Base-by-base conservation (phyloP, 768 basidiomycete genomes). In the Mycena floridula region DNA sequence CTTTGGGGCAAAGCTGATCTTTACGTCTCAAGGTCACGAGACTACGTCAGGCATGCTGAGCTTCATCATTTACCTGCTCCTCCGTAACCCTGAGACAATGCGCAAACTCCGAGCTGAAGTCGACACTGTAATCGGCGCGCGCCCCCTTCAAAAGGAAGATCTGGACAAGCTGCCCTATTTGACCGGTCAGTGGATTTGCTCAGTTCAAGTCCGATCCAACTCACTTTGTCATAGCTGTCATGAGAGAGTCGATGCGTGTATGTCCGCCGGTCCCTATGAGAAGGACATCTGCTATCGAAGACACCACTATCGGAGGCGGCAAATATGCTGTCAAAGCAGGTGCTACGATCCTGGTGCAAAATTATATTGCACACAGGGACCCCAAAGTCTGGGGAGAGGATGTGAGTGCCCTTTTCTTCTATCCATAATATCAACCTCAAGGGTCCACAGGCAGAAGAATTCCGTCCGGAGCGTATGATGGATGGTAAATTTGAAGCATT, bases 361-460 rank as follows among this genome's bases (percentile, higher is more conserved):
- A 59, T 9, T 53, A 53, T 28, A 52, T 52, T 18, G 52, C 65
- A 37, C 70, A 72, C 32, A 52, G 62, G 12, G 73, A 76, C 50
- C 65, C 68, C 2, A 51, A 49, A n/a, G 64, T 74, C 1, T 76
- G 70, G 69, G 74, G 74, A 2, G 70, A 72, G 30, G 71, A 76
- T 54, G 74, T 72, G 49, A 48, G 67, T 64, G 28, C 20, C 16
- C 15, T 25, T 18, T 13, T 28, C 15, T 13, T 6, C 32, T 3
- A 23, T 37, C 12, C 15, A 35, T 20, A 9, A 18, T 6, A 16
- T 21, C 6, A 44, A 18, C 20, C 20, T 22, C 12, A 9, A 65
- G 65, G 37, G n/a, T 15, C 27, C 62, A 58, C 55, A 76, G 55
- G 74, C 67, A 5, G 54, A 66, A 6, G 63, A 67, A 42, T 74